phyloP scores from a whole-genome alignment of 176 grass and related monocot genomes.

The Alopecurus myosuroides region DNA sequence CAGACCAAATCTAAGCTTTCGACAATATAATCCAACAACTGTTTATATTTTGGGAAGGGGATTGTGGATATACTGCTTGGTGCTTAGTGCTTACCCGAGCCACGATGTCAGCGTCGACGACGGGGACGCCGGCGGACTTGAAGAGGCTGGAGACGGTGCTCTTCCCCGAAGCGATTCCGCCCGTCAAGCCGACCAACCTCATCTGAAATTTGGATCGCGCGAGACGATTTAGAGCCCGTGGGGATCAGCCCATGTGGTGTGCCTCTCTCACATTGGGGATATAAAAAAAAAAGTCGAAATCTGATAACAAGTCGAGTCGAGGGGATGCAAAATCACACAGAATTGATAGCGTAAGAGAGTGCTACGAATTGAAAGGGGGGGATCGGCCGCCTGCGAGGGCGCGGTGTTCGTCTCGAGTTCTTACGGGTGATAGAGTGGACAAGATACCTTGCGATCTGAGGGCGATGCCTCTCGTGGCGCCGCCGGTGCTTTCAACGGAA shows the following conservation, averaged over 20 bases:
- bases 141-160: conserved; percentile 86
- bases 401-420: too few relatives aligned
- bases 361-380: too few relatives aligned
- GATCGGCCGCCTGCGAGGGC: too few relatives aligned
- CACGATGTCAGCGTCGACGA: conserved; percentile 75
- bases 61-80: neutral
- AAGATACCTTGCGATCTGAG: too few relatives aligned
- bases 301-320: neutral
- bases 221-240: neutral
- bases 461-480: too few relatives aligned
- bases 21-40: too few relatives aligned
- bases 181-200: conserved; percentile 78
- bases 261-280: neutral
- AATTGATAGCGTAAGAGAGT: too few relatives aligned
- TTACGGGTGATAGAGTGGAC: too few relatives aligned
- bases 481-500: too few relatives aligned
- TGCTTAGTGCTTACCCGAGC: conserved; percentile 46
- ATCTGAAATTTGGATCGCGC: conserved; percentile 2
- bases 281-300: neutral
- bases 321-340: neutral
- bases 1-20: too few relatives aligned
- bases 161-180: conserved; percentile 79
- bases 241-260: neutral
- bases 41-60: too few relatives aligned
- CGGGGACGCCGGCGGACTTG: conserved; percentile 55